These are phyloP conservation scores for Teratosphaeria nubilosa DNA, from an alignment of 2,329 filamentous ascomycete species.

Conservation along the genomic window DNA sequence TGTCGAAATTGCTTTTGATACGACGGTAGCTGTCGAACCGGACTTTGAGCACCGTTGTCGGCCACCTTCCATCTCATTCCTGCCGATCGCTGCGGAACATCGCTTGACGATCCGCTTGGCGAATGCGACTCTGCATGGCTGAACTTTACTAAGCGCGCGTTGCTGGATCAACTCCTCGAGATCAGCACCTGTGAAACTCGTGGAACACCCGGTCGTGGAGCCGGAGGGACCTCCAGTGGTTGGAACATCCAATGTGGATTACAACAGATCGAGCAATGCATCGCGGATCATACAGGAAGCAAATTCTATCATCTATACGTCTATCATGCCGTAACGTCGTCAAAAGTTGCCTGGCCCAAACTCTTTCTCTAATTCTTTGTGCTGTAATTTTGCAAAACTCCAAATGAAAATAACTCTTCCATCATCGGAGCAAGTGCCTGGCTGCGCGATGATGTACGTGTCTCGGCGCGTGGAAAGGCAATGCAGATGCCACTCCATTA, in stretches of 20 bases:
- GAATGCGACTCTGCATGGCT: background rate
- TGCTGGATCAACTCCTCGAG: background rate
- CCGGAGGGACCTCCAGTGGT: background rate
- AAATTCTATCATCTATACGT: background rate
- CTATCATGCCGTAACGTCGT: background rate
- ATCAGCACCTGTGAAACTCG: background rate
- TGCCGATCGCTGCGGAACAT: background rate
- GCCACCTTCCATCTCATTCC: background rate
- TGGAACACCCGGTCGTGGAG: background rate
- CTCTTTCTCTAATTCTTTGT: background rate
- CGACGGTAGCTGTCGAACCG: background rate
- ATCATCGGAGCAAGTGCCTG: background rate
- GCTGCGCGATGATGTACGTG: background rate
- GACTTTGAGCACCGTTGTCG: background rate
- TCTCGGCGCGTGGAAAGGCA: background rate
- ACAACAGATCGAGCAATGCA: background rate
- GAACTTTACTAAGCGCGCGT: background rate
- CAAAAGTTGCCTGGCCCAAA: background rate
- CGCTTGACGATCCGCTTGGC: background rate
- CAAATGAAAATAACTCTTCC: background rate
- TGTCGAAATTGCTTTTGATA: background rate
- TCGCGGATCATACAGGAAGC: background rate
- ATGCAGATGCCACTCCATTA: background rate
- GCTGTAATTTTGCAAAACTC: background rate
- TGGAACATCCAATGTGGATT: background rate